phyloP scores from a whole-genome alignment of 495 filamentous ascomycete genomes.

The Lasiosphaeris hirsuta region DNA sequence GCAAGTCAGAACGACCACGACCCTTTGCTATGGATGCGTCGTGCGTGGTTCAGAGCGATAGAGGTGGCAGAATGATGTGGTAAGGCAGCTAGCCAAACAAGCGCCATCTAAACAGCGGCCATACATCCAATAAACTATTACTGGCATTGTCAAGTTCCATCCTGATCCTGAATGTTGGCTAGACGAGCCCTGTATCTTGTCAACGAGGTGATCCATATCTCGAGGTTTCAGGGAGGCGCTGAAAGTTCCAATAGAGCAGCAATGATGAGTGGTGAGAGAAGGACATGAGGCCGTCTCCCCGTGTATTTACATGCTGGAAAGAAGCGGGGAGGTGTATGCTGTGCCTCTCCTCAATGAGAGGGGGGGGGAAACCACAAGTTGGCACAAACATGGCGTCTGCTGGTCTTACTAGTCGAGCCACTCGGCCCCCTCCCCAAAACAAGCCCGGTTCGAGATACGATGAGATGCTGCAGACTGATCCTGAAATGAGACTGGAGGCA shows the following conservation, averaged over 20 bases:
- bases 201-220: conserved; percentile 4
- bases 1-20: too few species aligned
- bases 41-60: too few species aligned
- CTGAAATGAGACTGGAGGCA: conserved; percentile 4
- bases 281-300: neutral
- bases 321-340: neutral
- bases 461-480: neutral
- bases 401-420: conserved; percentile 3
- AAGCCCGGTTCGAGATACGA: conserved; percentile 6
- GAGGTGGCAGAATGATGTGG: too few species aligned
- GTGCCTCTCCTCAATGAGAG: too few species aligned
- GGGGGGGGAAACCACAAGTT: too few species aligned
- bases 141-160: too few species aligned
- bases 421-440: neutral
- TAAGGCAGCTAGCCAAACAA: too few species aligned
- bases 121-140: neutral
- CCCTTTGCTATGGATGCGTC: too few species aligned
- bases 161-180: too few species aligned
- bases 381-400: neutral
- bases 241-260: neutral
- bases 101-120: neutral
- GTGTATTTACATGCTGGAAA: neutral
- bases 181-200: neutral
- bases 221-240: neutral
- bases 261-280: neutral